Evolutionary conservation across 805 yeast genomes (phyloP).

Genomic region (Monosporozyma aquatica): DNA sequence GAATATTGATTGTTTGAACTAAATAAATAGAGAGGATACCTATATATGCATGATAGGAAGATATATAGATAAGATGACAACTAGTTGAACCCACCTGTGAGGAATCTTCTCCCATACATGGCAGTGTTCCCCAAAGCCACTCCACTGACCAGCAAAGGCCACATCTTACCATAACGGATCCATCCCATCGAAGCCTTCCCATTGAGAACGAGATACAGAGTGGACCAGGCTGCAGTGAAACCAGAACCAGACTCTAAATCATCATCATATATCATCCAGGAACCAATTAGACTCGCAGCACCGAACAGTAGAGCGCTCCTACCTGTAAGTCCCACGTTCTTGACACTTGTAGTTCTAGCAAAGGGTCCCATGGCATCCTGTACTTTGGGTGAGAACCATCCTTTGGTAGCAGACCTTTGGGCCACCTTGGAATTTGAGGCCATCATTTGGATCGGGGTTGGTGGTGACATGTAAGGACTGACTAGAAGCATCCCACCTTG

Average conservation of each 20-base stretch:
- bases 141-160: constrained; percentile 51
- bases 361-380: neutral
- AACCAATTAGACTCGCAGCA: constrained; percentile 53
- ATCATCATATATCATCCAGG: constrained; percentile 67
- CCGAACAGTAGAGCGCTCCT: constrained; percentile 47
- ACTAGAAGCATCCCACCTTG: constrained; percentile 23
- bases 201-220: constrained; percentile 63
- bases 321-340: constrained; percentile 28
- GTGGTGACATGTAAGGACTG: constrained; percentile 14
- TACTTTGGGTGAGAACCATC: neutral
- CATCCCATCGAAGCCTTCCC: constrained; percentile 49
- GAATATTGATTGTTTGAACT: neutral
- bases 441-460: neutral
- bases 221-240: constrained; percentile 71
- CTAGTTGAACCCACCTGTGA: constrained; percentile 34
- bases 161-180: constrained; percentile 46
- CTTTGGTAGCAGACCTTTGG: neutral
- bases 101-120: constrained; percentile 62
- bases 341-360: neutral
- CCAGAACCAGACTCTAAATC: constrained; percentile 77
- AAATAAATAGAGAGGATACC: no score
- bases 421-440: neutral
- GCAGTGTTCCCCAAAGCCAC: constrained; percentile 55
- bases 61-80: neutral
- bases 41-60: no score